Conservation (phyloP, 2,329 filamentous ascomycete genomes). For the Trichoderma pleuroti region DNA sequence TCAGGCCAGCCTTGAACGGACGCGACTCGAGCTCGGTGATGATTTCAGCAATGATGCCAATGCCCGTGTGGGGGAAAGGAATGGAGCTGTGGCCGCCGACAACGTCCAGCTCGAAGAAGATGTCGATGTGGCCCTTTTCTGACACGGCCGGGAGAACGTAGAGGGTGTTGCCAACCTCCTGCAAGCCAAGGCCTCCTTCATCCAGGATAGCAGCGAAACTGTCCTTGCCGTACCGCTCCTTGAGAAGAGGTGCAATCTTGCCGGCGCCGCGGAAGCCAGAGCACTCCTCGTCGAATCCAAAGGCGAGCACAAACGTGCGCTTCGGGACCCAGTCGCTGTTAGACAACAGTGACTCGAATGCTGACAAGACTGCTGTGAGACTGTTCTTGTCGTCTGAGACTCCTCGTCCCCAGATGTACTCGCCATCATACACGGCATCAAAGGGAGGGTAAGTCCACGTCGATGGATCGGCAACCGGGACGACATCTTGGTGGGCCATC, state of each 20-base stretch:
- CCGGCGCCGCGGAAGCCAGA: conserved; percentile 55
- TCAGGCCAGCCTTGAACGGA: conserved; percentile 47
- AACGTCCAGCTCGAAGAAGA: conserved; percentile 54
- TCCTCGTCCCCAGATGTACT: conserved; percentile 44
- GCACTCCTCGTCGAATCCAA: conserved; percentile 65
- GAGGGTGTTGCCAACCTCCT: conserved; percentile 42
- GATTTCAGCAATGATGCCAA: conserved; percentile 65
- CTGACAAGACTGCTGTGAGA: conserved; percentile 38
- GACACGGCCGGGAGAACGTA: conserved; percentile 58
- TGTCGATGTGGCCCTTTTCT: conserved; percentile 61
- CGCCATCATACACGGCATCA: conserved; percentile 40
- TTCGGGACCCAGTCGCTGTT: conserved; percentile 48
- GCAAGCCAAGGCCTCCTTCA: conserved; percentile 57
- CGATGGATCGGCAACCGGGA: conserved; percentile 43
- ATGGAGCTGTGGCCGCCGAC: conserved; percentile 59
- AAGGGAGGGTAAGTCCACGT: conserved; percentile 45
- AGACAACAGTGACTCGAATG: conserved; percentile 48
- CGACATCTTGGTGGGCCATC: conserved; percentile 44
- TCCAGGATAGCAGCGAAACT: conserved; percentile 60
- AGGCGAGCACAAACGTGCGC: conserved; percentile 56
- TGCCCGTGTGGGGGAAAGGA: conserved; percentile 63
- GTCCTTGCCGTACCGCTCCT: conserved; percentile 52
- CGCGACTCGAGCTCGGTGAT: conserved; percentile 61
- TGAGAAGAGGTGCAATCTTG: conserved; percentile 46
- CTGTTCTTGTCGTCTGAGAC: conserved; percentile 43